These are phyloP conservation scores for Dipodascopsis uninucleata DNA, from an alignment of 805 yeast species.

Conservation along the genomic window DNA sequence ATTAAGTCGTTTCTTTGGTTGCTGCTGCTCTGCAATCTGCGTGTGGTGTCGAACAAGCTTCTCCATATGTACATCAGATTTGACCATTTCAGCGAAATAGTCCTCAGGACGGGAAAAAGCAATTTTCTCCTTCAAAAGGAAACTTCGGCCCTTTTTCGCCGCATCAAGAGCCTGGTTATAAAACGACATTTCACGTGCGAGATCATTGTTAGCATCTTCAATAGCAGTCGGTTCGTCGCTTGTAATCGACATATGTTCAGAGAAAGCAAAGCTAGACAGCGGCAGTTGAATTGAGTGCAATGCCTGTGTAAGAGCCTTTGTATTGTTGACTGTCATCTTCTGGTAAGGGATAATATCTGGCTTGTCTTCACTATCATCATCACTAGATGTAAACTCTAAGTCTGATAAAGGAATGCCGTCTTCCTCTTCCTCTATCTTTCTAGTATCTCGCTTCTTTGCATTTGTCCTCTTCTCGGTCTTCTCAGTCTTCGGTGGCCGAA, in stretches of 20 bases:
- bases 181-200: slow-evolving; percentile 91
- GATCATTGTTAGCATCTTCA: slow-evolving; percentile 77
- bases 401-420: slow-evolving; percentile 39
- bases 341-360: slow-evolving; percentile 93
- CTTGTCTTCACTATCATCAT: slow-evolving; percentile 90
- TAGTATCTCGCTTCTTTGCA: slow-evolving; percentile 52
- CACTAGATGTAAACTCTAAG: slow-evolving; percentile 69
- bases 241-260: slow-evolving; percentile 76
- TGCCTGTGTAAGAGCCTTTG: slow-evolving; percentile 54
- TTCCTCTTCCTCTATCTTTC: slow-evolving; percentile 50
- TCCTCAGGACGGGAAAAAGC: slow-evolving; percentile 92
- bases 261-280: slow-evolving; percentile 63
- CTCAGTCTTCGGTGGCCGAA: slow-evolving; percentile 42
- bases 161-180: slow-evolving; percentile 92
- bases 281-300: slow-evolving; percentile 42
- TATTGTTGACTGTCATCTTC: slow-evolving; percentile 82
- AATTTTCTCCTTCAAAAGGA: slow-evolving; percentile 57
- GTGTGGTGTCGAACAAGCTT: slow-evolving; percentile 44
- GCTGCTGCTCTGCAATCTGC: slow-evolving; percentile 8
- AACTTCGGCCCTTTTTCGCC: slow-evolving; percentile 64
- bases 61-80: slow-evolving; percentile 97
- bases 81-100: slow-evolving; percentile 97
- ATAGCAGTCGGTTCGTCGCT: slow-evolving; percentile 58
- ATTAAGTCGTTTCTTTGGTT: neutral
- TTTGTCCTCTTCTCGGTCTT: slow-evolving; percentile 46